Evolutionary conservation across 164 flowering plant genomes (phyloP).

Genomic region (Vitis riparia): DNA sequence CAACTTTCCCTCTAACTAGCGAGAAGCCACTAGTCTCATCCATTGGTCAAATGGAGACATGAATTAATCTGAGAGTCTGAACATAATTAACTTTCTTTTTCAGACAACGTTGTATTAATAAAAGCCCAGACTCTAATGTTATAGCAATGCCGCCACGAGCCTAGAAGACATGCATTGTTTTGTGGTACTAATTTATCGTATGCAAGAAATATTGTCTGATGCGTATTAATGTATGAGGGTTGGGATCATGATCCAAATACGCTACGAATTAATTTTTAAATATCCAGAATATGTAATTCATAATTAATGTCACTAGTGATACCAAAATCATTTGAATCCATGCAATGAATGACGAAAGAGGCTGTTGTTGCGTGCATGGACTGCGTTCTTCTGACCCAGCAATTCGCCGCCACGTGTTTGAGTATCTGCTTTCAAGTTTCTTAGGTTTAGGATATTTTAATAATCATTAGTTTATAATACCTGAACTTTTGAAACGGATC

Average conservation of each 20-base stretch:
- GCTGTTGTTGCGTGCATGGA: conserved; percentile 26
- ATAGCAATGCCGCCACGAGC: too few relatives aligned
- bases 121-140: not conserved
- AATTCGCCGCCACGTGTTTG: conserved; percentile 9
- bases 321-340: conserved; percentile 11
- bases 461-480: too few relatives aligned
- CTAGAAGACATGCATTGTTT: too few relatives aligned
- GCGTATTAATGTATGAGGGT: too few relatives aligned
- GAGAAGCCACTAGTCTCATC: conserved; percentile 6
- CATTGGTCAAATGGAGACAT: conserved; percentile 1
- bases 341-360: conserved; percentile 22
- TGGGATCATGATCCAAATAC: too few relatives aligned
- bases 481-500: too few relatives aligned
- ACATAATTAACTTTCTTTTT: not conserved
- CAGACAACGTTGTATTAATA: not conserved
- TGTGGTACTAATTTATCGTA: too few relatives aligned
- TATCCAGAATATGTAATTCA: too few relatives aligned
- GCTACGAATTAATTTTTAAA: too few relatives aligned
- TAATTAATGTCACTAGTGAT: too few relatives aligned
- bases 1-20: conserved; percentile 22
- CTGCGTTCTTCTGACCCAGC: conserved; percentile 11
- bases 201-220: too few relatives aligned
- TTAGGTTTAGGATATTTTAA: not conserved
- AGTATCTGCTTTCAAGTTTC: not conserved
- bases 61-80: too few relatives aligned